These are phyloP conservation scores for Claviceps purpurea DNA, from an alignment of 2,329 filamentous ascomycete genomes.

Conservation along the genomic window DNA sequence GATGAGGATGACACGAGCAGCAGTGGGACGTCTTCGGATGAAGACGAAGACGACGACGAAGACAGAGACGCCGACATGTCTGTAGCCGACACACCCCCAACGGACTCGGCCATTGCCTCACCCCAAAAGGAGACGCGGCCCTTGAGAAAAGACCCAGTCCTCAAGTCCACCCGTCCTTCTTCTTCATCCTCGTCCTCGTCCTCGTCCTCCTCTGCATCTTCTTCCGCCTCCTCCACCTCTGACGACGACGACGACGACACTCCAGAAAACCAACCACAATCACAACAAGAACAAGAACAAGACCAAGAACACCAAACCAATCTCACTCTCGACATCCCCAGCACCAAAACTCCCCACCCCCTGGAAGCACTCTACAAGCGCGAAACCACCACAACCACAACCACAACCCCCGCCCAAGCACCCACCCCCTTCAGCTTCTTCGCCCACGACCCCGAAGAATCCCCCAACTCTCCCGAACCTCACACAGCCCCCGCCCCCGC, in stretches of 20 bases:
- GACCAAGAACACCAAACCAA: slow-evolving; percentile 17
- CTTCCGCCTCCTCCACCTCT: neutral
- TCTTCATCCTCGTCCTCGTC: neutral
- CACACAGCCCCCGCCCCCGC: slow-evolving; percentile 12
- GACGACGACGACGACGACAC: neutral
- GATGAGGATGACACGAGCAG: slow-evolving; percentile 24
- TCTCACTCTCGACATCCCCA: slow-evolving; percentile 43
- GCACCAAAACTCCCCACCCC: slow-evolving; percentile 50
- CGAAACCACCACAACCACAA: slow-evolving; percentile 20
- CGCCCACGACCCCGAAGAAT: slow-evolving; percentile 29
- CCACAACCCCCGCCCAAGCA: slow-evolving; percentile 27
- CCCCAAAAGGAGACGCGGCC: neutral
- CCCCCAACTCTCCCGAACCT: slow-evolving; percentile 29
- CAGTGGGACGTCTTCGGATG: slow-evolving; percentile 23
- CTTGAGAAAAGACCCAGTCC: neutral
- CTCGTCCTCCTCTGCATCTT: neutral
- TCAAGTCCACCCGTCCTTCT: neutral
- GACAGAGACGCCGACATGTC: slow-evolving; percentile 4
- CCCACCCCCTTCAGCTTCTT: slow-evolving; percentile 62
- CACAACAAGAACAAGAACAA: neutral
- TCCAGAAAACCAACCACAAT: neutral
- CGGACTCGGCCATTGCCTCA: neutral
- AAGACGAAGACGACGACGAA: slow-evolving; percentile 18
- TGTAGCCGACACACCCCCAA: neutral
- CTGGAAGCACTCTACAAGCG: slow-evolving; percentile 88